Base-by-base conservation (phyloP, 257 asterid genomes). In the Petunia axillaris region DNA sequence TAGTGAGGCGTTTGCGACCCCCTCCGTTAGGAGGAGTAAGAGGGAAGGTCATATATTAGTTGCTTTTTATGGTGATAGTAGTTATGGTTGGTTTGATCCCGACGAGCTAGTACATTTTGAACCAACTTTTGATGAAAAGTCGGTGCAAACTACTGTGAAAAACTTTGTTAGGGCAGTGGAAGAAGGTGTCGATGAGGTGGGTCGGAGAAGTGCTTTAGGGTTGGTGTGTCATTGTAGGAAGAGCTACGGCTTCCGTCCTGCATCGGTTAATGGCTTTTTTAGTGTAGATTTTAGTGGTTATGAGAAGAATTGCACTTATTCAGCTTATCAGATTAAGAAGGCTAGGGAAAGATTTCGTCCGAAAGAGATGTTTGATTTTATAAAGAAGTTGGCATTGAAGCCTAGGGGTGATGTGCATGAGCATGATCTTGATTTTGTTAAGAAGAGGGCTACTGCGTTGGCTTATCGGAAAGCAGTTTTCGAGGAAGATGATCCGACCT, bases 11-110 rank as follows among this genome's bases (percentile, higher is more conserved):
- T 86, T 90, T 68, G 98, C 97, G 55, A 85, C 97, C 4, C 79
- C 91, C 11, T 83, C 94, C 8, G 99, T 96, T 55, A 85, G 90
- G 65, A 89, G 91, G 85, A 90, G 87, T 83, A 96, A 92, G 85
- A 89, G 88, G 6, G 94, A 86, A 60, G 98, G 93, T 41, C 91
- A 91, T 74, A 91, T 96, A 37, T 84, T 96, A 88, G 99, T 96
- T 63, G 98, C 99, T 2, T 96, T 96, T 83, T 96, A 89, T 79
- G 99, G 98, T 55, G 99, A 94, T 81, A 85, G 91, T 55, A 96
- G 98, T 84, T 96, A 96, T 77, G 98, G 99, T 8, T 96, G 99
- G 99, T 96, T 92, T 58, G 91, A 91, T 37, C 92, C 91, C 6
- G 90, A 86, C 0, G 99, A 92, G 85, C 88, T 96, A 60, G 80